Base-by-base conservation (phyloP, 73 alveolate genomes). In the Blepharisma stoltei region DNA sequence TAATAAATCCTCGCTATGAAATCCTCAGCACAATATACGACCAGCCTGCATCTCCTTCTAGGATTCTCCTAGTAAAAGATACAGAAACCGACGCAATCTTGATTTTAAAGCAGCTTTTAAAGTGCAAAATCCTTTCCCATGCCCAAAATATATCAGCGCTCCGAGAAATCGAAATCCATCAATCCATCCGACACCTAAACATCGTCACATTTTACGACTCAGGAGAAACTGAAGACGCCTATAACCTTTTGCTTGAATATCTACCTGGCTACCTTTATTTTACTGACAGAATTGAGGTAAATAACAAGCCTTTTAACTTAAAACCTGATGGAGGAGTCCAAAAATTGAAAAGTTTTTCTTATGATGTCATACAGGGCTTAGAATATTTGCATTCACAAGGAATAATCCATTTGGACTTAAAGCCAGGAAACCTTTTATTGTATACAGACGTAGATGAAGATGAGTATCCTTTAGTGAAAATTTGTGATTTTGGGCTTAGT, bases 91-190 rank as follows among this genome's bases (percentile, higher is more conserved):
- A 32, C 41, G 41, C 5, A 32, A 1, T 32, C 41, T 32, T 32
- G 41, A 32, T 32, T 32, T 32, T 32, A 32, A 32, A 32, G 41
- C 41, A 32, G 41, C 41, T 32, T 32, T 32, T 32, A 32, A 32
- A 32, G 41, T 32, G 41, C 41, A 32, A 32, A 32, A 32, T 32
- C 41, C 41, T 32, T 3, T 32, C 41, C 41, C 41, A 14, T 9
- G 73, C 14, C 2, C 73, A 60, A 8, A 8, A 38, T 8, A 38
- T 14, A 9, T 60, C 73, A 14, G 73, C 73, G 23, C 18, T 38
- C 37, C 73, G 73, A n/a, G 94, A 87, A 65, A 82, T 89, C 78
- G 84, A 81, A n/a, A 71, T 87, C 65, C 94, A 87, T 71, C 55
- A 76, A 8, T 6, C 8, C 41, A 67, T 87, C 78, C 45, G 53